Evolutionary conservation across 768 basidiomycete species (phyloP).

Genomic region (Scleroderma bovista): DNA sequence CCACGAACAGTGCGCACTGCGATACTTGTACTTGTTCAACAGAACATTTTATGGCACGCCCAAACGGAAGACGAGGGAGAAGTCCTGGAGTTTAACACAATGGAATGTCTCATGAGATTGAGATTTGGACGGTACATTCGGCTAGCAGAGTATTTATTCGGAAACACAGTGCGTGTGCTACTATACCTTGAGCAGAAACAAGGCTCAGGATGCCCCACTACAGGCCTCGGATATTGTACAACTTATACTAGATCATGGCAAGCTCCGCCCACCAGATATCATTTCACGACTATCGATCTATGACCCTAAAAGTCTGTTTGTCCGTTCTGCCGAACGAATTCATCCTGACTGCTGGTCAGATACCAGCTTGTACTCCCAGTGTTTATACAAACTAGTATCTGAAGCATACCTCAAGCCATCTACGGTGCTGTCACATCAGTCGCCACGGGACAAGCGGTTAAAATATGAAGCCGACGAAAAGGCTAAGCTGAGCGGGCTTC

Average conservation of each 20-base stretch:
- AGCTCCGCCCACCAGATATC: constrained; percentile 73
- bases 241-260: constrained; percentile 78
- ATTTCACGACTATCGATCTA: constrained; percentile 43
- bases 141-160: constrained; percentile 66
- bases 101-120: constrained; percentile 77
- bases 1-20: constrained; percentile 63
- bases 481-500: constrained; percentile 66
- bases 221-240: constrained; percentile 77
- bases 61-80: constrained; percentile 66
- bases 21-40: constrained; percentile 79
- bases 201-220: background rate
- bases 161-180: constrained; percentile 52
- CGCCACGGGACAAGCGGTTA: constrained; percentile 75
- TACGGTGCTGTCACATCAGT: constrained; percentile 69
- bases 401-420: constrained; percentile 75
- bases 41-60: constrained; percentile 87
- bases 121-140: constrained; percentile 81
- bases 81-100: constrained; percentile 74
- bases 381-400: constrained; percentile 66
- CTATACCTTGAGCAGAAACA: background rate
- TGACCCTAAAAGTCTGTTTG: constrained; percentile 52
- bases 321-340: constrained; percentile 8
- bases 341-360: constrained; percentile 16
- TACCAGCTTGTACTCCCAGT: constrained; percentile 47
- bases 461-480: constrained; percentile 78